Evolutionary conservation across 352 stramenopile species (phyloP).

Genomic region (Globisporangium paroecandrum): DNA sequence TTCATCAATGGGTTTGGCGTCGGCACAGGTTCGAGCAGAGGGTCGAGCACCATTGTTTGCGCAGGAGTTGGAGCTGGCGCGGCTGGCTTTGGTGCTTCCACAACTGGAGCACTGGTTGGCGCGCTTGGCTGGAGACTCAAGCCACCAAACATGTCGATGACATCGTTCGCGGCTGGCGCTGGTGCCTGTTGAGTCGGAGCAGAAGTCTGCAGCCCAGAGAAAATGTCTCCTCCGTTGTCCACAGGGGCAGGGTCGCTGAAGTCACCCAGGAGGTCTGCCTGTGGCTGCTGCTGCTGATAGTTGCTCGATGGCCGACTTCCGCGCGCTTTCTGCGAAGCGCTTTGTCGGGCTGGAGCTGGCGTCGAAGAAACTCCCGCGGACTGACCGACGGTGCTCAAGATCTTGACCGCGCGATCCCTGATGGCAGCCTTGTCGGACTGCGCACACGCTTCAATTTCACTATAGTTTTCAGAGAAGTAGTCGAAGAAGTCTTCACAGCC

Average conservation of each 20-base stretch:
- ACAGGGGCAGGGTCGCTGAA: conserved; percentile 50
- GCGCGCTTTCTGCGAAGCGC: conserved; percentile 13
- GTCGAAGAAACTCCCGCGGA: conserved; percentile 27
- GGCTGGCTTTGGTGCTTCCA: conserved; percentile 9
- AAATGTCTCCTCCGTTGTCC: conserved; percentile 36
- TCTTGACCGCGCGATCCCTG: conserved; percentile 72
- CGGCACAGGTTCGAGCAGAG: conserved; percentile 60
- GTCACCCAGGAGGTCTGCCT: conserved; percentile 68
- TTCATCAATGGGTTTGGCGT: conserved; percentile 37
- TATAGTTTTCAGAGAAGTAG: conserved; percentile 80
- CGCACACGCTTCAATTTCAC: conserved; percentile 68
- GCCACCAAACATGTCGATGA: conserved; percentile 77
- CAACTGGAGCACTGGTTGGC: conserved; percentile 17
- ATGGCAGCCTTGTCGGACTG: conserved; percentile 79
- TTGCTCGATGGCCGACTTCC: conserved; percentile 11
- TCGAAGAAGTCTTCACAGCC: conserved; percentile 83
- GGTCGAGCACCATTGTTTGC: conserved; percentile 59
- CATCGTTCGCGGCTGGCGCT: conserved; percentile 27
- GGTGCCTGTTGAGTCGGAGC: conserved; percentile 30
- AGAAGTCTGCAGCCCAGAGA: conserved; percentile 59
- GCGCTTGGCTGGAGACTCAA: conserved; percentile 55
- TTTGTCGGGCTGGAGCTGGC: conserved; percentile 13
- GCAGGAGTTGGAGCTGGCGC: conserved; percentile 23
- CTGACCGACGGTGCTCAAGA: conserved; percentile 59
- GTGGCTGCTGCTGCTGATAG: conserved; percentile 38